Base-by-base conservation (phyloP, 306 rosid genomes). In the Luffa aegyptiaca region DNA sequence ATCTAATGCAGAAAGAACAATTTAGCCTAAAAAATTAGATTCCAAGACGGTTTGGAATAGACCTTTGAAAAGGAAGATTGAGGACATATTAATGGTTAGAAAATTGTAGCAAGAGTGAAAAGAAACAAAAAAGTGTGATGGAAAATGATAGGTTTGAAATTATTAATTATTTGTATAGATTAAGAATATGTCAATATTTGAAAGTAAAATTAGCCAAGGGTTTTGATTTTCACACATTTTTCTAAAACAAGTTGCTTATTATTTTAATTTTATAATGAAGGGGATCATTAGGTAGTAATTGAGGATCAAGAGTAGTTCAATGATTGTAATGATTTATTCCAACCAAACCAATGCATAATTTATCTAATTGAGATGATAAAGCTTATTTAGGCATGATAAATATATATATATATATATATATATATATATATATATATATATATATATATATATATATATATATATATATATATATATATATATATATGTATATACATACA, bases 201-300 rank as follows among this genome's bases (percentile, higher is more conserved):
- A 53, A 53, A 53, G 20, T 14, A 62, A 63, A 63, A 31, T 36
- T 65, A 36, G 48, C 12, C 1, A 0, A 16, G 6, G 12, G 26
- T 37, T 36, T 65, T 70, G 35, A 70, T 45, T 66, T 66, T 4
- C 8, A 10, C 21, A 69, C 18, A 11, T 70, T 70, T 44, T 21
- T 64, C 6, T 37, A 17, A 10, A 45, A 46, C 76, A 70, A 70
- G n/a, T 70, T 20, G 53, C 56, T 10, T 44, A 45, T 26, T 1
- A 10, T n/a, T 41, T 70, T n/a, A 69, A 21, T 72, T 48, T 69
- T 69, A 69, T 69, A 69, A 72, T 13, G 58, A 72, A 72, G 37
- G 18, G 55, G 42, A 72, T 72, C 58, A 46, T 72, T 72, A 72
- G 77, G 77, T 72, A 33, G 77, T 71, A 48, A 46, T 72, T 72